A percentile compares a stretch with the other conserved stretches of the same genome.
These are phyloP conservation scores for Acaromyces ingoldii DNA, from an alignment of 1,284 basidiomycete genomes.

Conservation along the genomic window DNA sequence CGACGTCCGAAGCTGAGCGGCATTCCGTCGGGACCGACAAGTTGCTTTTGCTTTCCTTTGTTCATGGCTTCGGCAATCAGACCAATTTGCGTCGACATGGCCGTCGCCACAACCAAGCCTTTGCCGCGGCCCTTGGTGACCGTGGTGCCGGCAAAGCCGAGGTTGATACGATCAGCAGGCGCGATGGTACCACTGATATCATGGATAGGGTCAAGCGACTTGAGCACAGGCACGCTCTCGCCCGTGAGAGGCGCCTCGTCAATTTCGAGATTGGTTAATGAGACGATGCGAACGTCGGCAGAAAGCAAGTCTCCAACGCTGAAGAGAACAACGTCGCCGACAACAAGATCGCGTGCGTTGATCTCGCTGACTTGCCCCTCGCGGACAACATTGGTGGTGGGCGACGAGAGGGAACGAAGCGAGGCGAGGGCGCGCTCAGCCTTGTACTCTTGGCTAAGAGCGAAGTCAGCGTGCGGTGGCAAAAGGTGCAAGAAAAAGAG, in stretches of 20 bases:
- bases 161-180: conserved; percentile 37
- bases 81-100: conserved; percentile 38
- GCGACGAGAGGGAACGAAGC: conserved; percentile 37
- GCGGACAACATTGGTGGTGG: conserved; percentile 33
- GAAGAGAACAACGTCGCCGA: conserved; percentile 59
- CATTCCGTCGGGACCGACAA: not conserved
- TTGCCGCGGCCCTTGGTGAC: conserved; percentile 42
- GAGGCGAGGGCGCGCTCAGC: conserved; percentile 44
- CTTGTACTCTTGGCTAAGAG: conserved; percentile 45
- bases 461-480: too few species aligned
- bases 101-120: conserved; percentile 39
- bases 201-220: conserved; percentile 23
- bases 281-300: conserved; percentile 34
- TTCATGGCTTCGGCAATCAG: conserved; percentile 40
- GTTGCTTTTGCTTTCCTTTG: conserved; percentile 12
- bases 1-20: conserved; percentile 22
- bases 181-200: conserved; percentile 10
- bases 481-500: too few species aligned
- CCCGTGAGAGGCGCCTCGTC: conserved; percentile 45
- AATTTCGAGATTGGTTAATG: conserved; percentile 38
- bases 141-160: conserved; percentile 35
- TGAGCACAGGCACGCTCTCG: conserved; percentile 39
- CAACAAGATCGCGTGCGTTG: conserved; percentile 20
- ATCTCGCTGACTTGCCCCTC: conserved; percentile 17
- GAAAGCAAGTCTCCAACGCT: conserved; percentile 37